Conservation (phyloP, 352 stramenopile genomes). For the Globisporangium nodosum region DNA sequence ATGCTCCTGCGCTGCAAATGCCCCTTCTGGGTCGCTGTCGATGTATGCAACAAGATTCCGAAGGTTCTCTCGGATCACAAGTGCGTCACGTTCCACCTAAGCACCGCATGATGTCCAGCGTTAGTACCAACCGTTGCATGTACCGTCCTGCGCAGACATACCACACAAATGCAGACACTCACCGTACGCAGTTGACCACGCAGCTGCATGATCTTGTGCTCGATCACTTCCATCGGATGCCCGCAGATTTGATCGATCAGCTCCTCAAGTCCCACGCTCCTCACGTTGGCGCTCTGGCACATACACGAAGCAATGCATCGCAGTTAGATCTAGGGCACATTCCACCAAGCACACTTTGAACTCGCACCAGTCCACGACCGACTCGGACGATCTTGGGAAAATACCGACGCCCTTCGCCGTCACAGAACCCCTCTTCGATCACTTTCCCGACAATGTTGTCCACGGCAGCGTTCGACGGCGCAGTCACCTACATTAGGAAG, state of each 20-base stretch:
- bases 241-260: slow-evolving; percentile 83
- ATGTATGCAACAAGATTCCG: slow-evolving; percentile 71
- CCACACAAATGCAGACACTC: slow-evolving; percentile 3
- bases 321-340: neutral
- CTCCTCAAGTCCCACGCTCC: slow-evolving; percentile 74
- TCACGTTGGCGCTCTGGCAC: slow-evolving; percentile 62
- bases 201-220: slow-evolving; percentile 52
- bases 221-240: slow-evolving; percentile 64
- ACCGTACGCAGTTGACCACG: slow-evolving; percentile 50
- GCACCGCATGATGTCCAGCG: neutral
- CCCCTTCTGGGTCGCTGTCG: slow-evolving; percentile 44
- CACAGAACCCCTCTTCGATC: slow-evolving; percentile 93
- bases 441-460: slow-evolving; percentile 97
- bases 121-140: neutral
- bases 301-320: neutral
- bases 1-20: slow-evolving; percentile 36
- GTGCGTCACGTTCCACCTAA: slow-evolving; percentile 72
- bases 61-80: slow-evolving; percentile 58
- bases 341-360: slow-evolving; percentile 5
- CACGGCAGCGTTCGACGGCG: slow-evolving; percentile 93
- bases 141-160: neutral
- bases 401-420: slow-evolving; percentile 91
- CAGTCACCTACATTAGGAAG: slow-evolving; percentile 49
- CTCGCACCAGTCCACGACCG: slow-evolving; percentile 68
- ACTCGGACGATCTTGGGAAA: slow-evolving; percentile 95